Evolutionary conservation across 345 rosid species (phyloP).

Genomic region (Salix caprea): DNA sequence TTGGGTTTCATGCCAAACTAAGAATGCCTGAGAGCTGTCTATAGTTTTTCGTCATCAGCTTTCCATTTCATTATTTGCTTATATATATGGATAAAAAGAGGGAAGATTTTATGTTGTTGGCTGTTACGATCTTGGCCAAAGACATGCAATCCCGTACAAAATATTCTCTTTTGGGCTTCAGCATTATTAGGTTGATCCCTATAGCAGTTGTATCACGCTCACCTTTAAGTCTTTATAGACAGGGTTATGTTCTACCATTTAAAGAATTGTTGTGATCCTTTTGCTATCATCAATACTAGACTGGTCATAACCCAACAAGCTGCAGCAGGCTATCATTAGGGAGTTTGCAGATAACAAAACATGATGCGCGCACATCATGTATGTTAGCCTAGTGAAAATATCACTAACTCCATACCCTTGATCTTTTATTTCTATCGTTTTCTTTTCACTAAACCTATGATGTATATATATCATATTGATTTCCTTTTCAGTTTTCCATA

Average conservation of each 20-base stretch:
- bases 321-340: not conserved
- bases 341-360: not conserved
- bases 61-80: not conserved
- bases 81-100: not conserved
- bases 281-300: not conserved
- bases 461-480: not conserved
- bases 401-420: not conserved
- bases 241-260: not conserved
- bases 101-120: not conserved
- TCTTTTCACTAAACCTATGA: not conserved
- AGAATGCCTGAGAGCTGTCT: not conserved
- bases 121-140: not conserved
- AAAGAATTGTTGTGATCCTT: not conserved
- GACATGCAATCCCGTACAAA: not conserved
- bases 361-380: not conserved
- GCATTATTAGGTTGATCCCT: not conserved
- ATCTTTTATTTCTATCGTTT: not conserved
- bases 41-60: not conserved
- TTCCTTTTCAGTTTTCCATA: not conserved
- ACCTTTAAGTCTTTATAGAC: not conserved
- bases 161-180: not conserved
- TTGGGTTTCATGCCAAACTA: no score
- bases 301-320: not conserved
- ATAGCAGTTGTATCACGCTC: not conserved
- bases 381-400: not conserved